A percentile compares a stretch with the other conserved stretches of the same genome.
Conservation (phyloP, 2,329 filamentous ascomycete species). For the Talaromyces funiculosus region DNA sequence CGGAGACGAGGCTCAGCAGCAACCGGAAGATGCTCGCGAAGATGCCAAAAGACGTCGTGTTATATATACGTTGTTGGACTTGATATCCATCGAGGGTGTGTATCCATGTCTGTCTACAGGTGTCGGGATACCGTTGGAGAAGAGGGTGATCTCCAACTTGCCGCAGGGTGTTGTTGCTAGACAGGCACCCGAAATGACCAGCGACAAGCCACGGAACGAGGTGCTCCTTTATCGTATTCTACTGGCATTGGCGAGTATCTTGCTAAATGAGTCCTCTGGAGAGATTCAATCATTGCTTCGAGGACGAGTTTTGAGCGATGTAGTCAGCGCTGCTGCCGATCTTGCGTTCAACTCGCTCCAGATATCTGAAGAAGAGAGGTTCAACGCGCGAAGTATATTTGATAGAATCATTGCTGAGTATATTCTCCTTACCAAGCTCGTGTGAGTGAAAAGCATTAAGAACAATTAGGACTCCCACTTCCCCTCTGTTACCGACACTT, state of each 20-base stretch:
- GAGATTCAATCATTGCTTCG: conserved; percentile 37
- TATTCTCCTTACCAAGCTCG: not conserved
- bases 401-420: conserved; percentile 32
- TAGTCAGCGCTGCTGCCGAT: conserved; percentile 35
- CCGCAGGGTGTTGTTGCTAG: conserved; percentile 40
- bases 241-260: conserved; percentile 23
- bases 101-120: conserved; percentile 40
- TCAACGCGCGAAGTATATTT: conserved; percentile 22
- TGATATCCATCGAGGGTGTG: conserved; percentile 41
- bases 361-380: conserved; percentile 16
- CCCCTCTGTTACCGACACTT: conserved; percentile 31
- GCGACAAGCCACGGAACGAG: conserved; percentile 24
- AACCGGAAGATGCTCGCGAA: conserved; percentile 31
- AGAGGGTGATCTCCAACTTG: conserved; percentile 39
- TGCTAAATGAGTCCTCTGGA: conserved; percentile 25
- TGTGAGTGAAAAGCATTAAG: conserved; percentile 16
- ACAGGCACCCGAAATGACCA: conserved; percentile 19
- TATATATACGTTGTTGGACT: conserved; percentile 37
- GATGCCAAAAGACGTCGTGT: conserved; percentile 38
- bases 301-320: conserved; percentile 36
- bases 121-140: conserved; percentile 40
- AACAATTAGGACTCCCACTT: conserved; percentile 29
- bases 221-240: conserved; percentile 29
- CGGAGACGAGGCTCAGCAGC: conserved; percentile 5
- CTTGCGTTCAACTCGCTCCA: conserved; percentile 33